Base-by-base conservation (phyloP, 2,329 filamentous ascomycete species). In the Simplicillium aogashimaense region DNA sequence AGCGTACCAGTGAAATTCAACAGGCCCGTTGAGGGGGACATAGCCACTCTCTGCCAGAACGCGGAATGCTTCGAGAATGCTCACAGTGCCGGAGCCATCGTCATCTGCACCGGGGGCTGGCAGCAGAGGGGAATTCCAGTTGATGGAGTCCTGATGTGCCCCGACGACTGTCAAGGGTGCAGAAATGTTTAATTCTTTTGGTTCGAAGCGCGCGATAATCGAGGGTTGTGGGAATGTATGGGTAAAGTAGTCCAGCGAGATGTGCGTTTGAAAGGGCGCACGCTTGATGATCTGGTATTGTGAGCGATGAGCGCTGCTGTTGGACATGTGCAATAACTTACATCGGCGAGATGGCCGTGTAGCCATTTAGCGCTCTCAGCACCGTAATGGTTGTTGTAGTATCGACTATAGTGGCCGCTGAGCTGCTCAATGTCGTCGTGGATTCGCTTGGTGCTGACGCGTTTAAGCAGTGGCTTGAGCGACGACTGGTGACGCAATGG, bases 1-100 rank as follows among this genome's bases (percentile, higher is more conserved):
- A n/a, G 76, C 79, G 61, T 86, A 87, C 82, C 82, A 88, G 56
- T 85, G 81, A 56, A 86, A 86, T 59, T 86, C 83, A 39, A 87
- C 61, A 0, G 80, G 58, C 0, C 58, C 58, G 8, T 58, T 49
- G 18, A 50, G 41, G 3, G 59, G 59, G 13, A 53, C 45, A 38
- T 47, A 61, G 0, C 58, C 58, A 18, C 49, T 67, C 39, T 72
- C 60, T 10, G 76, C 72, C 47, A 86, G 65, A 39, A 82, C 77
- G 20, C 81, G 72, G 45, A 87, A 67, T 2, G 81, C 78, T 56
- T 87, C 82, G 10, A 86, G 69, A 44, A 86, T 86, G 8, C 80
- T 86, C 30, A 86, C 81, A 0, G 81, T 82, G 35, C 79, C 80
- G 43, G 77, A 81, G 37, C 81, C 78, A 52, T 86, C 82, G 46